These are phyloP conservation scores for Hippophae tibetana DNA, from an alignment of 306 rosid genomes.

Conservation along the genomic window DNA sequence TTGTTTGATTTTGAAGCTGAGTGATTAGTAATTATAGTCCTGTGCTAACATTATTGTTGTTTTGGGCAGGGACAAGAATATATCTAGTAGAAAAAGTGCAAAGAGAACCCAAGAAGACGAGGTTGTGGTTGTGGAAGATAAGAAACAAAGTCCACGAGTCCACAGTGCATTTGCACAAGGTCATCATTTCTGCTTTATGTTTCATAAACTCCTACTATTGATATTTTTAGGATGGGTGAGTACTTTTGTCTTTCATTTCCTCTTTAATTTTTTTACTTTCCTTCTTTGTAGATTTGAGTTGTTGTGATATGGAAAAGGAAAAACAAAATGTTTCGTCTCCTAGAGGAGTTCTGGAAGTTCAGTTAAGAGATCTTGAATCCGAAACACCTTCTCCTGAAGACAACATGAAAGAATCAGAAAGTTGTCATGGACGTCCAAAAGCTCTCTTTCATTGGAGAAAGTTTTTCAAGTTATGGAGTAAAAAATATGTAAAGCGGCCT, in stretches of 20 bases:
- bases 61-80: conserved; percentile 25
- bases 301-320: conserved; percentile 53
- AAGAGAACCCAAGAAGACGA: conserved; percentile 11
- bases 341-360: conserved; percentile 71
- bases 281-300: conserved; percentile 47
- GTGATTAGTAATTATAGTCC: not conserved
- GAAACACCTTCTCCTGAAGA: conserved; percentile 18
- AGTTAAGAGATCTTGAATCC: conserved; percentile 20
- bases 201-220: not conserved
- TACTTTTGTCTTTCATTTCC: not conserved
- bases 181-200: conserved; percentile 11
- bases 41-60: conserved; percentile 12
- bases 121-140: conserved; percentile 5
- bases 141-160: conserved; percentile 14
- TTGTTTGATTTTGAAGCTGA: too few species aligned
- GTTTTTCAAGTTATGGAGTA: conserved; percentile 36
- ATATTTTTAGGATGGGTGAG: not conserved
- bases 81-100: conserved; percentile 9
- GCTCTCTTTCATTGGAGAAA: conserved; percentile 36
- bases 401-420: conserved; percentile 15
- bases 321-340: conserved; percentile 53
- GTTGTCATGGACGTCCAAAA: conserved; percentile 18
- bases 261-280: not conserved
- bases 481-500: conserved; percentile 29
- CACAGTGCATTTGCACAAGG: conserved; percentile 44